These are phyloP conservation scores for Saccharomyces kudriavzevii DNA, from an alignment of 805 yeast genomes.

Conservation along the genomic window DNA sequence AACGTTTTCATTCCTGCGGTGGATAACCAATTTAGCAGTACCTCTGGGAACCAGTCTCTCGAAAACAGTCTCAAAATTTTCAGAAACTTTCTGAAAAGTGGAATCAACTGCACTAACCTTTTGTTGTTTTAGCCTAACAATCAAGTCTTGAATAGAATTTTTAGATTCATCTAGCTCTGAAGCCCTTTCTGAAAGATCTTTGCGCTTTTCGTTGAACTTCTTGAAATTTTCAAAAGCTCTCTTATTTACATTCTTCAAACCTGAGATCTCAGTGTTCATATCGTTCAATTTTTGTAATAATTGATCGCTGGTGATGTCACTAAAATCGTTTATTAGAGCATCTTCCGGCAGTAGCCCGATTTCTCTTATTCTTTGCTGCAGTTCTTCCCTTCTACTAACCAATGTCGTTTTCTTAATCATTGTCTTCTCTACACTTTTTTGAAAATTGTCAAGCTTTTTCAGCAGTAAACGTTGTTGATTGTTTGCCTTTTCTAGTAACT, in stretches of 20 bases:
- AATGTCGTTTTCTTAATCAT: conserved; percentile 56
- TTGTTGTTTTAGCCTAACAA: conserved; percentile 60
- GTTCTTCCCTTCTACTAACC: conserved; percentile 56
- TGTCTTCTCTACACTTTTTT: conserved; percentile 56
- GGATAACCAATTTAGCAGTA: conserved; percentile 64
- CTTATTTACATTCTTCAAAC: conserved; percentile 72
- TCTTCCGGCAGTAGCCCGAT: conserved; percentile 88
- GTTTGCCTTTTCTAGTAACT: conserved; percentile 41
- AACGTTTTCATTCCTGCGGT: conserved; percentile 27
- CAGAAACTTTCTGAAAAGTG: conserved; percentile 70
- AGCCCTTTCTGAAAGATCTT: conserved; percentile 55
- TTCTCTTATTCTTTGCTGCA: conserved; percentile 65
- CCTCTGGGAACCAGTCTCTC: conserved; percentile 79
- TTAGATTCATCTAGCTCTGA: conserved; percentile 63
- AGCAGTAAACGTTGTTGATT: conserved; percentile 48
- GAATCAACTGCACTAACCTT: conserved; percentile 75
- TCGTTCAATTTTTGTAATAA: conserved; percentile 46
- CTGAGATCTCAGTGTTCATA: conserved; percentile 49
- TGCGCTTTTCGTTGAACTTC: conserved; percentile 65
- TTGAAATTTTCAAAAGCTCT: conserved; percentile 81
- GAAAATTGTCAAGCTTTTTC: conserved; percentile 50
- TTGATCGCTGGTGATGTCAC: conserved; percentile 40
- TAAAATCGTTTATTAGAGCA: conserved; percentile 46
- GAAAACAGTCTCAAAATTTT: conserved; percentile 66
- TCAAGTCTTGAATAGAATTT: conserved; percentile 63